Evolutionary conservation across 306 rosid genomes (phyloP), one percentile per base, ranked within the genome.

Genomic region (Sechiopsis laciniata): DNA sequence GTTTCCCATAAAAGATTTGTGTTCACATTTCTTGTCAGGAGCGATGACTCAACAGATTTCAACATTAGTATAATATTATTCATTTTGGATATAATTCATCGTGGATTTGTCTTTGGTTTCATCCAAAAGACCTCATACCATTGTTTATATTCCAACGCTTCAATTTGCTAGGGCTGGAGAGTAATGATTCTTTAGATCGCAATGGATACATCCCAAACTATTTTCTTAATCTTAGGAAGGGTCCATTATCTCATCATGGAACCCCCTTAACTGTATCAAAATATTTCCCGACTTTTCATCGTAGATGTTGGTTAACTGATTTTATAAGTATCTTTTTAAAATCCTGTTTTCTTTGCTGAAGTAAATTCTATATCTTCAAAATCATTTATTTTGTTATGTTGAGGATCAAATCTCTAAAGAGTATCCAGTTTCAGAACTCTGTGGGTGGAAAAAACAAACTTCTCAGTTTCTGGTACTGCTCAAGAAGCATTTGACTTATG

Each of bases 161-260:
- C 8, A 57, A 26, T 22, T 15, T 58, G 64, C 64, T 8, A 20
- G 37, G 64, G 64, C 37, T 13, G 20, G 11, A n/a, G 19, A 24
- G 46, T 61, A 32, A 61, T 29, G 67, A 15, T 61, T 16, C 46
- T 32, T 61, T 61, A 29, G 42, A 26, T 29, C 14, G 67, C 46
- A 14, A 29, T 32, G 16, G 35, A 14, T 29, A n/a, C 42, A 15
- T 29, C 50, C 35, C 48, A 35, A 63, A 63, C 50, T 32, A 29
- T 35, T 63, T 63, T 63, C 69, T 35, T 35, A 64, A 35, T 35
- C 51, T 64, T 63, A 14, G 20, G 13, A 61, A 61, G 42, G 67
- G 40, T 57, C 67, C 14, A 61, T 61, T 12, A 37, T 12, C 45
- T 26, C 19, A 60, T 24, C 42, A 26, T 20, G 35, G 35, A 10